Conservation (phyloP, 108 stramenopile species). For the Cylindrotheca closterium region DNA sequence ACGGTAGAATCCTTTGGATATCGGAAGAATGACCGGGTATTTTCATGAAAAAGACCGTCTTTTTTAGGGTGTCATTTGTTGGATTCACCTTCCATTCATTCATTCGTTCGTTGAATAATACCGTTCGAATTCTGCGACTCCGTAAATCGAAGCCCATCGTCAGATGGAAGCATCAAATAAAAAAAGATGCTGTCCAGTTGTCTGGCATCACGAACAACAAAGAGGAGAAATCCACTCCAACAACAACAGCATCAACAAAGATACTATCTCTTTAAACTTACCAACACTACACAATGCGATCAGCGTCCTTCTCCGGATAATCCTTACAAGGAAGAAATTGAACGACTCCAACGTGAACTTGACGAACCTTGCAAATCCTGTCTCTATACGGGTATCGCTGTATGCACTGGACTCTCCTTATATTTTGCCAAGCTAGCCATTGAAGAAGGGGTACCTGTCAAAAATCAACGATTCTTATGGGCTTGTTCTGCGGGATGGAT, state of each 20-base stretch:
- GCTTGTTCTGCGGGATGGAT: constrained; percentile 42
- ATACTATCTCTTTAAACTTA: neutral
- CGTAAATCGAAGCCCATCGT: neutral
- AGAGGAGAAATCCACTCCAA: too few species aligned
- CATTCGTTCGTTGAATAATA: neutral
- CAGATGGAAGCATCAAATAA: neutral
- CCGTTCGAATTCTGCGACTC: neutral
- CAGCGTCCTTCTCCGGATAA: neutral
- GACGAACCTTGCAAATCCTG: constrained; percentile 58
- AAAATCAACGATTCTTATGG: constrained; percentile 40
- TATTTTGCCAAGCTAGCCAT: constrained; percentile 64
- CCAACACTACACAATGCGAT: neutral
- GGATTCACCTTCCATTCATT: neutral
- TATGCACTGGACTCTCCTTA: constrained; percentile 61
- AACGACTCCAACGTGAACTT: constrained; percentile 12
- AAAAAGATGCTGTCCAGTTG: neutral
- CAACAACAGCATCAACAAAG: neutral
- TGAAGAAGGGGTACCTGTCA: constrained; percentile 32
- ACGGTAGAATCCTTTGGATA: neutral
- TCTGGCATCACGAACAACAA: neutral
- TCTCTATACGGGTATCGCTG: constrained; percentile 65
- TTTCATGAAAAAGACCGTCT: neutral
- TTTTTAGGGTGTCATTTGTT: neutral
- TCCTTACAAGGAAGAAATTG: constrained; percentile 20
- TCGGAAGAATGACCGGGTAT: neutral